phyloP scores from a whole-genome alignment of 805 yeast species.

The Monosporozyma solicola region DNA sequence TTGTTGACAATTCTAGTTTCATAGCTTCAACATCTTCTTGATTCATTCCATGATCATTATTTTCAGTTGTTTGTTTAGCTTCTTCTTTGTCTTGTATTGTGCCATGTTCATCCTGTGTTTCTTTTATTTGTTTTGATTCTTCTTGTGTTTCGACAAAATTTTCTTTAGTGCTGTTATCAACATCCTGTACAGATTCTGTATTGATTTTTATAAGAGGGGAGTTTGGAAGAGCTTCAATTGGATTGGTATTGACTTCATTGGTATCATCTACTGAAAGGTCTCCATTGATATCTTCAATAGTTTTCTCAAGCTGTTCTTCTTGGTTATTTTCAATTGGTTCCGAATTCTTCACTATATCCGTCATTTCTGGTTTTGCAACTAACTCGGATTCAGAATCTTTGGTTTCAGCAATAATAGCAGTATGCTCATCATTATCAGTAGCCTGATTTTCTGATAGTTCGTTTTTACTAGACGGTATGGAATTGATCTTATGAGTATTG shows the following conservation, averaged over 20 bases:
- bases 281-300: background rate
- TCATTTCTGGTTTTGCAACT: background rate
- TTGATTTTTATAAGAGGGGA: background rate
- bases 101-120: background rate
- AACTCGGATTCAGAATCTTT: background rate
- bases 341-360: background rate
- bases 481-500: background rate
- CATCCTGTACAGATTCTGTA: background rate
- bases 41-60: background rate
- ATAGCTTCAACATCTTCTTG: conserved; percentile 7
- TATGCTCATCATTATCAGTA: background rate
- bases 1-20: conserved; percentile 19
- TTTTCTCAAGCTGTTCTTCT: background rate
- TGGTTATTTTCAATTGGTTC: background rate
- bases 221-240: background rate
- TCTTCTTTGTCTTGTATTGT: background rate
- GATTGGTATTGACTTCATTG: background rate
- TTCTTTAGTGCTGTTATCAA: background rate
- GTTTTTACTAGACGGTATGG: background rate
- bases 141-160: background rate
- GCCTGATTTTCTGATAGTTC: background rate
- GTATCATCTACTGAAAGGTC: background rate
- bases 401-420: background rate
- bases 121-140: background rate
- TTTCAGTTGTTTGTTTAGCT: background rate